Base-by-base conservation (phyloP, 768 basidiomycete genomes). In the Suillus discolor region DNA sequence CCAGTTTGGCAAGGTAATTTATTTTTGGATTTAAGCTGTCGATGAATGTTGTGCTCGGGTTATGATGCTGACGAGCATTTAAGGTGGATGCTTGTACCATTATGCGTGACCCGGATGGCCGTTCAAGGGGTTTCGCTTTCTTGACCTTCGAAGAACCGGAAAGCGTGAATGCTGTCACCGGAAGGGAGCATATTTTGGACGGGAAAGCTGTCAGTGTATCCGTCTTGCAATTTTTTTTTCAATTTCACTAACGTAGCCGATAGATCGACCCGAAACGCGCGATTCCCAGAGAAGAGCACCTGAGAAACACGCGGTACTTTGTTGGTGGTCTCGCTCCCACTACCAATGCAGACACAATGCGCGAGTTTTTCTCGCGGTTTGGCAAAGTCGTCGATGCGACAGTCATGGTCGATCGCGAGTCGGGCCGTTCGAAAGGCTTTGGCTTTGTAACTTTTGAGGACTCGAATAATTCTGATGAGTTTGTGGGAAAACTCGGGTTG, bases 211-310 rank as follows among this genome's bases (percentile, higher is more conserved):
- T 93, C 57, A 69, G 85, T 75, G 9, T 60, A 4, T 16, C 16
- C 42, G 39, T 13, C 28, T n/a, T 49, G 45, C 11, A 44, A 62
- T 62, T 13, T 62, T 13, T n/a, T 31, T 39, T 8, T 8, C 16
- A 68, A 62, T 59, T 20, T 59, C 64, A 41, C 47, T 55, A 31
- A 39, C 23, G 18, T 13, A 31, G 2, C 20, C 34, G 44, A 39
- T 74, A 94, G 92, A 94, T 94, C 71, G 93, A 94, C 71, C 93
- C 93, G 5, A 94, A 94, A 77, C 87, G 92, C 47, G 93, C 93
- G 0, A 93, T 94, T 65, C 93, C 93, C 9, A 85, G 92, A 57
- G 88, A 91, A 73, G 93, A 94, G 69, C 92, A 93, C 71, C 75
- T 88, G 57, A 79, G 87, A 23, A 90, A 90, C 63, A 88, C 90